Conservation (phyloP, 805 yeast genomes). For the Barnettozyma wickerhamii region DNA sequence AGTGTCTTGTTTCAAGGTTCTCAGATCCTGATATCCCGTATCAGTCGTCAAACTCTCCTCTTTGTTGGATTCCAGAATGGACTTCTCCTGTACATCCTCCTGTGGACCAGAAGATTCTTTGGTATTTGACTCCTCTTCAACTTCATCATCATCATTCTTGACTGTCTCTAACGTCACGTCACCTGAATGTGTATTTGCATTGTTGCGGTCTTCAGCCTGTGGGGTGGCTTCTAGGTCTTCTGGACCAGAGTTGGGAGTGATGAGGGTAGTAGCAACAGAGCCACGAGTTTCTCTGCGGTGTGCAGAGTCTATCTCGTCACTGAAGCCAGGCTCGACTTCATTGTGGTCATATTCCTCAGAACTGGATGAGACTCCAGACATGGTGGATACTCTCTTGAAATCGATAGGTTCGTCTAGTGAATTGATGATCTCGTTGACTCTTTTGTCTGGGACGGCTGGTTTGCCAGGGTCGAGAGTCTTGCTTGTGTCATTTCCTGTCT, state of each 20-base stretch:
- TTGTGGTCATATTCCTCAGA: background rate
- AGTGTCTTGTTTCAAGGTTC: background rate
- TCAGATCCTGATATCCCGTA: constrained; percentile 1
- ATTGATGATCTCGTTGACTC: constrained; percentile 20
- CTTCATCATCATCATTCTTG: too few relatives aligned
- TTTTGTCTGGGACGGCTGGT: constrained; percentile 15
- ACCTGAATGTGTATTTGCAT: too few relatives aligned
- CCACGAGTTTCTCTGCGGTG: too few relatives aligned
- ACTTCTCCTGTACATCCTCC: constrained; percentile 12
- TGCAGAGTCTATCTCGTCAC: background rate
- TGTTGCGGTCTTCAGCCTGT: too few relatives aligned
- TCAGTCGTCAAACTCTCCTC: background rate
- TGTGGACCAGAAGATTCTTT: background rate
- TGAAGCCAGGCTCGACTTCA: background rate
- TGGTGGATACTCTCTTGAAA: constrained; percentile 37
- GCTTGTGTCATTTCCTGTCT: constrained; percentile 13
- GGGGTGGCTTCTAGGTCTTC: too few relatives aligned
- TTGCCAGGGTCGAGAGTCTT: constrained; percentile 46
- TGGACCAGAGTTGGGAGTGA: too few relatives aligned
- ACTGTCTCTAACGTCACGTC: background rate
- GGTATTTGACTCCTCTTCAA: too few relatives aligned
- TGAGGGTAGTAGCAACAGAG: too few relatives aligned
- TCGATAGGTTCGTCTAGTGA: constrained; percentile 37
- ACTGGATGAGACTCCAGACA: constrained; percentile 23
- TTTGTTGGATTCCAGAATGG: constrained; percentile 11